Conservation (phyloP, 805 yeast genomes). For the Lipomyces starkeyi region DNA sequence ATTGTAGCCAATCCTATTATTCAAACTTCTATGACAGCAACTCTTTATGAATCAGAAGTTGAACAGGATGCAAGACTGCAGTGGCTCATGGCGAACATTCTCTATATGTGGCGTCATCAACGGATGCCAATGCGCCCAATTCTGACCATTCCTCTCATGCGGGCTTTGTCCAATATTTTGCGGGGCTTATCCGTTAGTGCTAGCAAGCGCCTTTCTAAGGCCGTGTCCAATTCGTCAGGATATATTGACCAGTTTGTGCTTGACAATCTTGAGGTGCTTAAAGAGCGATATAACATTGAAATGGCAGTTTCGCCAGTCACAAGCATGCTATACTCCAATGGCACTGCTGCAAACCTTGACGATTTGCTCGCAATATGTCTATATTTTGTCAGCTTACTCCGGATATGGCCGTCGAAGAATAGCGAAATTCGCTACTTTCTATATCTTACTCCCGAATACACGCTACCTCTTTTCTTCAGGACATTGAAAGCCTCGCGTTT, state of each 20-base stretch:
- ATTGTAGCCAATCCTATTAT: constrained; percentile 3
- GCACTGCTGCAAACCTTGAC: background rate
- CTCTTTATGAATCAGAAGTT: background rate
- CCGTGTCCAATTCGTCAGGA: background rate
- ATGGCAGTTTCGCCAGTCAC: constrained; percentile 24
- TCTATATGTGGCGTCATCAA: constrained; percentile 22
- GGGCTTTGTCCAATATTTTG: constrained; percentile 23
- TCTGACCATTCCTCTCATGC: constrained; percentile 16
- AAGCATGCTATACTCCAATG: constrained; percentile 5
- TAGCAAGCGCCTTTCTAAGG: constrained; percentile 18
- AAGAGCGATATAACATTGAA: constrained; percentile 22
- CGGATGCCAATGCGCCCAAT: background rate
- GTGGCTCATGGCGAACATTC: constrained; percentile 28
- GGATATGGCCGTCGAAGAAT: constrained; percentile 31
- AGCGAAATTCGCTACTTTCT: constrained; percentile 29
- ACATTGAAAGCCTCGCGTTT: constrained; percentile 14
- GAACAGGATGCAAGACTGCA: constrained; percentile 11
- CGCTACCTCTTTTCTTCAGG: constrained; percentile 29
- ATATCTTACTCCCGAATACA: constrained; percentile 30
- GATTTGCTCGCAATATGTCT: constrained; percentile 19
- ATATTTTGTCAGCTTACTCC: constrained; percentile 26
- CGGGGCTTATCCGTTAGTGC: constrained; percentile 11
- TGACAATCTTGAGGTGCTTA: constrained; percentile 13
- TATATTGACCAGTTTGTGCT: constrained; percentile 16
- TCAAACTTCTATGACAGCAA: background rate